Percentiles rank a stretch among this genome's conserved stretches.
These are phyloP conservation scores for Verbena officinalis DNA, from an alignment of 257 asterid genomes.

Conservation along the genomic window DNA sequence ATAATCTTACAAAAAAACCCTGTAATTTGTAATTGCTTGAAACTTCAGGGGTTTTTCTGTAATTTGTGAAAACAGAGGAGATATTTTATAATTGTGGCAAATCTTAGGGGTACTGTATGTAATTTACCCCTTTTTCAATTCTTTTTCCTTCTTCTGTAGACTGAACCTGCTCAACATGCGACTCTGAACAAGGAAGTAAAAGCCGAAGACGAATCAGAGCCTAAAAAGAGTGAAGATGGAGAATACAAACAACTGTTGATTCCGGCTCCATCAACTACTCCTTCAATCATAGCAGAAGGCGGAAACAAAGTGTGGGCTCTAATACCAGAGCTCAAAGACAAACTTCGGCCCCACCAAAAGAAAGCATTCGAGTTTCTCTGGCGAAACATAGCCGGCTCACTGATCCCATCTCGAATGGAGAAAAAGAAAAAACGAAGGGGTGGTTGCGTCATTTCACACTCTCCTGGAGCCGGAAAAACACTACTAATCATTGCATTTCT, in stretches of 20 bases:
- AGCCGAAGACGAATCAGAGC: conserved; percentile 52
- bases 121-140: no score
- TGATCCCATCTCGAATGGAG: conserved; percentile 77
- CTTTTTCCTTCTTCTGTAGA: conserved; percentile 37
- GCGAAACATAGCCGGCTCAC: conserved; percentile 91
- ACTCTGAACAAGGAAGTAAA: conserved; percentile 58
- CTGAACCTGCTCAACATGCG: conserved; percentile 35
- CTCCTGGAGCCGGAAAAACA: conserved; percentile 99
- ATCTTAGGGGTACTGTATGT: no score
- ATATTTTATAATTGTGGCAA: no score
- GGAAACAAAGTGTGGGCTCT: conserved; percentile 85
- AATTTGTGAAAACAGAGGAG: no score
- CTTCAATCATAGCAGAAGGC: conserved; percentile 49
- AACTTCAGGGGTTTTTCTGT: no score
- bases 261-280: conserved; percentile 53
- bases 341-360: conserved; percentile 73
- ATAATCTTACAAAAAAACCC: no score
- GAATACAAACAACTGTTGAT: conserved; percentile 50
- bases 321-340: conserved; percentile 77
- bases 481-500: conserved; percentile 87
- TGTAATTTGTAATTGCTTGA: no score
- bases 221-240: conserved; percentile 39
- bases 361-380: conserved; percentile 92
- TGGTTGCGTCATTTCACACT: conserved; percentile 92
- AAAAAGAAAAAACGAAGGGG: conserved; percentile 65